These are phyloP conservation scores for Postia placenta DNA, from an alignment of 768 basidiomycete genomes.

Conservation along the genomic window DNA sequence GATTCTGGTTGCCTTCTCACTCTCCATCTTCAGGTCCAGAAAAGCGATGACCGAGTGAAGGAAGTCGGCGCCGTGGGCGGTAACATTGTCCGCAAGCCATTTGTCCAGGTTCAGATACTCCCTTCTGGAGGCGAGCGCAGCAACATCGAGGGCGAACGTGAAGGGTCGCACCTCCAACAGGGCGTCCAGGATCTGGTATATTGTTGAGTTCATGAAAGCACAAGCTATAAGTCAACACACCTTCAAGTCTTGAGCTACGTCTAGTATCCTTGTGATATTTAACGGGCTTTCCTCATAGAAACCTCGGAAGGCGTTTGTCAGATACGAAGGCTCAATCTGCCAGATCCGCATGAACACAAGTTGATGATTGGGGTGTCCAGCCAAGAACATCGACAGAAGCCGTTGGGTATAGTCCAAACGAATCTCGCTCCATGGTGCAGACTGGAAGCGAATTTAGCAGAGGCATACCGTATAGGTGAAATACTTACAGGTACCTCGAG, in stretches of 20 bases:
- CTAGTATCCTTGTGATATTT: slow-evolving; percentile 91
- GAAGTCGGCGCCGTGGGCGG: slow-evolving; percentile 78
- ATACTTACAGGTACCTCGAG: slow-evolving; percentile 78
- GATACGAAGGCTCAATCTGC: slow-evolving; percentile 82
- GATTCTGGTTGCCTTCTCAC: slow-evolving; percentile 70
- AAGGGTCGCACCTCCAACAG: slow-evolving; percentile 87
- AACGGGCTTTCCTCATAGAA: slow-evolving; percentile 90
- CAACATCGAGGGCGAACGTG: slow-evolving; percentile 88
- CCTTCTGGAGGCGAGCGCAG: slow-evolving; percentile 85
- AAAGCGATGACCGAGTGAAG: slow-evolving; percentile 84
- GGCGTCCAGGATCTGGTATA: slow-evolving; percentile 79
- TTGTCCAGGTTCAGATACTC: slow-evolving; percentile 96
- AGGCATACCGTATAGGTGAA: neutral
- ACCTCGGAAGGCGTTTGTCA: slow-evolving; percentile 83
- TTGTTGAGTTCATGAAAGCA: neutral
- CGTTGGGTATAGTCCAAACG: slow-evolving; percentile 84
- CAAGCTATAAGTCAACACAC: slow-evolving; percentile 33
- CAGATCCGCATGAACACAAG: slow-evolving; percentile 96
- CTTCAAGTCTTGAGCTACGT: slow-evolving; percentile 93
- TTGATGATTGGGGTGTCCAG: slow-evolving; percentile 90
- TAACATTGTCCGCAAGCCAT: slow-evolving; percentile 89
- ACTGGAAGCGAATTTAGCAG: slow-evolving; percentile 28
- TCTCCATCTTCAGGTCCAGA: slow-evolving; percentile 88
- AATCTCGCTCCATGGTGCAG: slow-evolving; percentile 83
- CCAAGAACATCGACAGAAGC: slow-evolving; percentile 83